A percentile compares a stretch with the other conserved stretches of the same genome.
phyloP scores from a whole-genome alignment of 352 stramenopile genomes.

The Phytophthora pseudosyringae region DNA sequence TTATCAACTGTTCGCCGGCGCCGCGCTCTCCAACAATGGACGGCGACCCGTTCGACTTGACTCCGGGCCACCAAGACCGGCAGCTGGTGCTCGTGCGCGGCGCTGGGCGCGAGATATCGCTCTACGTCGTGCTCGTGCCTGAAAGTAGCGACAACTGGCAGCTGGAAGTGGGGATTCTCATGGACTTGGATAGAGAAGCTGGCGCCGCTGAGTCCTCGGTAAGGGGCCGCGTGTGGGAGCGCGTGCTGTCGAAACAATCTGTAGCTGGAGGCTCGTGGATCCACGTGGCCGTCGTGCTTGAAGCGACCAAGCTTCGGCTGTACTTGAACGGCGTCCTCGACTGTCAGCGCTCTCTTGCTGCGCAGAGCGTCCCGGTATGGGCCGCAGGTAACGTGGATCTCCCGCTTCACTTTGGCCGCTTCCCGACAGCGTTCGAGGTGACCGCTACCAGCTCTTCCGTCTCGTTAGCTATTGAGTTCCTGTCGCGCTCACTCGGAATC shows the following conservation, averaged over 20 bases:
- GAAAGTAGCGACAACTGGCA: constrained; percentile 56
- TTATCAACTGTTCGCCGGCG: constrained; percentile 36
- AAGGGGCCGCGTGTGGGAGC: constrained; percentile 52
- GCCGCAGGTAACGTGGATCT: constrained; percentile 44
- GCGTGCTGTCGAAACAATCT: constrained; percentile 76
- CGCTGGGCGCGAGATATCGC: constrained; percentile 58
- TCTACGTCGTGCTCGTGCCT: constrained; percentile 61
- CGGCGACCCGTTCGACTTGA: constrained; percentile 4
- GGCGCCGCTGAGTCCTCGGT: constrained; percentile 2
- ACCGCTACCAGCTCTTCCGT: neutral
- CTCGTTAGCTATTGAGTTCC: constrained; percentile 22
- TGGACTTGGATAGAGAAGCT: constrained; percentile 23
- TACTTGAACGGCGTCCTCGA: constrained; percentile 93
- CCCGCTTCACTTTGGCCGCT: constrained; percentile 63
- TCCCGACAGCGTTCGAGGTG: constrained; percentile 7
- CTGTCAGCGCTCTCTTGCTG: constrained; percentile 69
- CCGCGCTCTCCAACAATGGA: neutral
- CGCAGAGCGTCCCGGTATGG: constrained; percentile 38
- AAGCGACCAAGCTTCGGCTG: constrained; percentile 86
- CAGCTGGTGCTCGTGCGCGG: constrained; percentile 82
- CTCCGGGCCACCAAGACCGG: constrained; percentile 27
- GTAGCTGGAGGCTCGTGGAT: constrained; percentile 78
- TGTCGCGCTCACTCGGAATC: constrained; percentile 31
- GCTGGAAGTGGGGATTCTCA: constrained; percentile 67
- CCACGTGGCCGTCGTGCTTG: constrained; percentile 87